Percentiles rank a stretch among this genome's conserved stretches.
Evolutionary conservation across 441 rosid genomes (phyloP).

Genomic region (Euphorbia celastroides): DNA sequence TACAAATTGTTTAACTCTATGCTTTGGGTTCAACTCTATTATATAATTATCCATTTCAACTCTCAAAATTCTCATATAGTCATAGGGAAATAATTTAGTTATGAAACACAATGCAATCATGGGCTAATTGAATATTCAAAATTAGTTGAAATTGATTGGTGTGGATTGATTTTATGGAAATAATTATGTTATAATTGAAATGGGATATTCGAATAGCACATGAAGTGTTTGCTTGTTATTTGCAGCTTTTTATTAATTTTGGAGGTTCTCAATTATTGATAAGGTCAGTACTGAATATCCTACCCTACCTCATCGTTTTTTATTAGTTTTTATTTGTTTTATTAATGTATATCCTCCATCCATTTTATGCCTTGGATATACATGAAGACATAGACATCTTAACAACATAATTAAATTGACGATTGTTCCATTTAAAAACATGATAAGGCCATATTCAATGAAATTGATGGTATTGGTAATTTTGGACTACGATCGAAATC

Average conservation of each 20-base stretch:
- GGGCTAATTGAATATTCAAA: neutral
- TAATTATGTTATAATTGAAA: too few species aligned
- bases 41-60: too few species aligned
- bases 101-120: neutral
- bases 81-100: too few species aligned
- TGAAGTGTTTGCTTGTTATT: neutral
- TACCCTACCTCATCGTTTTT: neutral
- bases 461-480: neutral
- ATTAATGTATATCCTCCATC: neutral
- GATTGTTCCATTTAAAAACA: neutral
- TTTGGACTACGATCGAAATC: too few species aligned
- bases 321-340: neutral
- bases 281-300: neutral
- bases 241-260: neutral
- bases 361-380: neutral
- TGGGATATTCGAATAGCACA: neutral
- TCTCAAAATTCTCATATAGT: too few species aligned
- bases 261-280: conserved; percentile 4
- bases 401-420: neutral
- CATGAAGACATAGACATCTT: neutral
- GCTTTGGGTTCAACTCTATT: too few species aligned
- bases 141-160: neutral
- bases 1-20: too few species aligned
- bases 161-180: neutral
- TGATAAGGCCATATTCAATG: neutral